Evolutionary conservation across 805 yeast genomes (phyloP), one percentile per base, ranked within the genome.

Genomic region (Candida golubevii): DNA sequence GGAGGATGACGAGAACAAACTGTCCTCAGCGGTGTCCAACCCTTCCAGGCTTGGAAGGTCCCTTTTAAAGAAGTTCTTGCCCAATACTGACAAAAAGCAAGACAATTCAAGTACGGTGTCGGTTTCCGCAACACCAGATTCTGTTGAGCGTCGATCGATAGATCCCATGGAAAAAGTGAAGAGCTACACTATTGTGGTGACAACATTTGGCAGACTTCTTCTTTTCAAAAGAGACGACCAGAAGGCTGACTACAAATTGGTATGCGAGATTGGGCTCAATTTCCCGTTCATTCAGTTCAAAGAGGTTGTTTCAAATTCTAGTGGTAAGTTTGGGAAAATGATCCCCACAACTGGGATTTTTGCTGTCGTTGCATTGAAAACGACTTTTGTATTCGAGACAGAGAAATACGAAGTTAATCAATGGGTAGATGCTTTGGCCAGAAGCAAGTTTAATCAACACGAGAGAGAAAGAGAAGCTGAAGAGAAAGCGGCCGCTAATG

Each of bases 141-240:
- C 39, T 4, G 34, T 31, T 2, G 46, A 42, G 10, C 36, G 35
- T 2, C 46, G 42, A n/a, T 45, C 34, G 14, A 27, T 36, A 4
- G 38, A 33, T 12, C 44, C 51, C 38, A 50, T 66, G 33, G 77
- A 71, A 7, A 72, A 66, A 36, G 66, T 67, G 41, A 61, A 69
- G 44, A 67, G 71, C 8, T 74, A 86, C 49, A 73, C 82, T 1
- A 53, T 83, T 46, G 51, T 84, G 11, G 65, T 83, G 0, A 85
- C 90, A 1, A 70, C 79, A 1, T 74, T 74, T 56, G 91, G 89
- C 1, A 67, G 90, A 38, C 79, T 77, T 0, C 60, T 85, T 46
- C 56, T 84, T 1, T 78, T 85, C 48, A 62, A 66, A 51, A 62
- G 74, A 29, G 75, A 67, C 44, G 63, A 66, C 15, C 67, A 64